Percentiles rank a stretch among this genome's conserved stretches.
Conservation (phyloP, 495 filamentous ascomycete species). For the Cryomyces minteri region DNA sequence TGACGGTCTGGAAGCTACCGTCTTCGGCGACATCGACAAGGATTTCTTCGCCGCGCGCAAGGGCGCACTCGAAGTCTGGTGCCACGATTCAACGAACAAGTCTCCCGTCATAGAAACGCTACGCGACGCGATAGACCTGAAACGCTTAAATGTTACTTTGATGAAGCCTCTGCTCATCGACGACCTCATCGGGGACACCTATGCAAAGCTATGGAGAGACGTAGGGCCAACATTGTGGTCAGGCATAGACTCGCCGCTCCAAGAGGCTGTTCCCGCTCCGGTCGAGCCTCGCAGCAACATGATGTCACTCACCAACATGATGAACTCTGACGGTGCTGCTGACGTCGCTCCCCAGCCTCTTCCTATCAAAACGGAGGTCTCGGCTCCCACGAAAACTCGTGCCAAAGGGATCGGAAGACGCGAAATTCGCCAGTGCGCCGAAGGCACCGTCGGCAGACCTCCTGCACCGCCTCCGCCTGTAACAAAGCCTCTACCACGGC, state of each 20-base stretch:
- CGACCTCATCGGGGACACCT: conserved; percentile 77
- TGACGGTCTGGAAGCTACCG: conserved; percentile 50
- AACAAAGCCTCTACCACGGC: conserved; percentile 15
- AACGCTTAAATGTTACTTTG: conserved; percentile 67
- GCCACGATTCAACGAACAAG: conserved; percentile 22
- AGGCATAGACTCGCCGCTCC: conserved; percentile 2
- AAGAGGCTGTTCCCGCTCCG: conserved; percentile 1
- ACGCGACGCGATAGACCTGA: conserved; percentile 74
- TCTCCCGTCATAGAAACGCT: conserved; percentile 47
- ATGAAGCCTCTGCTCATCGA: conserved; percentile 77
- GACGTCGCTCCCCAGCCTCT: conserved; percentile 13
- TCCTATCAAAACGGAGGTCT: conserved; percentile 21
- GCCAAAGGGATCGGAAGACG: background rate
- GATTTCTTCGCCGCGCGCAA: conserved; percentile 59
- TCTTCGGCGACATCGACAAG: conserved; percentile 58
- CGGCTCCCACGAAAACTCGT: background rate
- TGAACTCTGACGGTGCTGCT: conserved; percentile 14
- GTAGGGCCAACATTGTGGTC: conserved; percentile 17
- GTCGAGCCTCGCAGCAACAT: conserved; percentile 4
- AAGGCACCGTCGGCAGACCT: conserved; percentile 1
- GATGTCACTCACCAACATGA: conserved; percentile 15
- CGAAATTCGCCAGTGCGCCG: background rate
- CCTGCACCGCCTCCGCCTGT: conserved; percentile 11
- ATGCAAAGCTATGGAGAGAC: conserved; percentile 55
- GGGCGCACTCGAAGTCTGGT: conserved; percentile 33